Conservation (phyloP, 495 filamentous ascomycete genomes). For the Penicillium chermesinum region DNA sequence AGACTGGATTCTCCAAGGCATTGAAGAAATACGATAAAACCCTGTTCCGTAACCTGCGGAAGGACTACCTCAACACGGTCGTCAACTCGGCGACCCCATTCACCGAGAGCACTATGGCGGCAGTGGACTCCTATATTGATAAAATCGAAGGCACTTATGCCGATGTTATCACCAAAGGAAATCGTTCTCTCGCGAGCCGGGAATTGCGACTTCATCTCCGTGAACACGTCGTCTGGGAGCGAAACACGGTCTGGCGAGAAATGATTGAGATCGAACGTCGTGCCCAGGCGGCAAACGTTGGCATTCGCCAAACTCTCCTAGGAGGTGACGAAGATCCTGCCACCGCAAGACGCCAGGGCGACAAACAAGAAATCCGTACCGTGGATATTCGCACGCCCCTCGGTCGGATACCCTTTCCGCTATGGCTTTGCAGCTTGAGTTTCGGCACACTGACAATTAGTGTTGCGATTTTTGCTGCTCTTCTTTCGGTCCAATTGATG, state of each 20-base stretch:
- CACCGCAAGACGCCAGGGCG: constrained; percentile 73
- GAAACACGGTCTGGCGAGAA: constrained; percentile 98
- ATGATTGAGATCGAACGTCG: constrained; percentile 98
- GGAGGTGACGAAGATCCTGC: constrained; percentile 67
- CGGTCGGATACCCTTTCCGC: constrained; percentile 67
- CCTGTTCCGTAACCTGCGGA: constrained; percentile 69
- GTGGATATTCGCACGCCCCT: constrained; percentile 78
- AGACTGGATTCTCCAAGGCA: constrained; percentile 91
- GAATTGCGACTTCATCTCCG: constrained; percentile 87
- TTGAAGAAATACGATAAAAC: constrained; percentile 99
- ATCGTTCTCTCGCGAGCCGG: constrained; percentile 65
- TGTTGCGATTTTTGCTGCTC: constrained; percentile 61
- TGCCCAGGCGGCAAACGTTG: constrained; percentile 91
- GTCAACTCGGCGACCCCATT: constrained; percentile 78
- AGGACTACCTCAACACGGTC: constrained; percentile 64
- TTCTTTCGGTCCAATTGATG: constrained; percentile 74
- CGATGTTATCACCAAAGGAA: constrained; percentile 72
- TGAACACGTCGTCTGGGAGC: constrained; percentile 98
- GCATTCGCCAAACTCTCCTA: constrained; percentile 69
- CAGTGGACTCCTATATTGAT: constrained; percentile 63
- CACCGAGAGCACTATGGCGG: constrained; percentile 58
- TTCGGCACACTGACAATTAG: constrained; percentile 73
- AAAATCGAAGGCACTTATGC: constrained; percentile 77
- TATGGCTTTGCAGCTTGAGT: constrained; percentile 76
- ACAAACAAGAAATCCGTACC: constrained; percentile 57